These are phyloP conservation scores for Pterocarpus macrocarpus DNA, from an alignment of 306 rosid genomes.

Conservation along the genomic window DNA sequence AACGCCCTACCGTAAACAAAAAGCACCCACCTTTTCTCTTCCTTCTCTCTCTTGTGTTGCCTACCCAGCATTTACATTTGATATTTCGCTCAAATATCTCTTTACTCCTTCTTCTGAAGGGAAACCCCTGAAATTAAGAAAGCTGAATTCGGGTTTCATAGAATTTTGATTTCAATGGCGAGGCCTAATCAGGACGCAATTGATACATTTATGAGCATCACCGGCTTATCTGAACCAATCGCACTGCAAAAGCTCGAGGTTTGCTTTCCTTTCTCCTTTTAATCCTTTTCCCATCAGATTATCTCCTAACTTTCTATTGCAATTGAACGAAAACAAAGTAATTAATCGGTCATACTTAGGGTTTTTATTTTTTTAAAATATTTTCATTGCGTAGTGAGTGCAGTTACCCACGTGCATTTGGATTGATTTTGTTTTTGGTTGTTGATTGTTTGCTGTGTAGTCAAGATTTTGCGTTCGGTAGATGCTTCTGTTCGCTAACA, in stretches of 20 bases:
- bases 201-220: conserved; percentile 73
- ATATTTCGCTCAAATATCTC: not conserved
- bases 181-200: conserved; percentile 68
- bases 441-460: not conserved
- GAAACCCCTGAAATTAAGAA: too few relatives aligned
- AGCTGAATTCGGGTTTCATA: not conserved
- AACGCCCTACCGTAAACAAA: not conserved
- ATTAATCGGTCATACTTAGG: not conserved
- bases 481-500: too few relatives aligned
- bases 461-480: too few relatives aligned
- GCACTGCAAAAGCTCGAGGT: conserved; percentile 69
- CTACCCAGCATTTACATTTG: not conserved
- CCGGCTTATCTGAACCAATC: conserved; percentile 66
- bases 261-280: not conserved
- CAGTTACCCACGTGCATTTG: not conserved
- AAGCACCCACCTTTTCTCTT: too few relatives aligned
- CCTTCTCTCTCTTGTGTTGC: not conserved
- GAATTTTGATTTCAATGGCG: conserved; percentile 62
- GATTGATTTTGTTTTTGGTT: not conserved
- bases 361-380: not conserved
- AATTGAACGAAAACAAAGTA: not conserved
- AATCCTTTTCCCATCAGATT: not conserved
- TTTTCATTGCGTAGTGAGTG: too few relatives aligned
- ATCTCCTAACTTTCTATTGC: not conserved
- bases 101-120: too few relatives aligned